A percentile compares a stretch with the other conserved stretches of the same genome.
Evolutionary conservation across 1,284 basidiomycete genomes (phyloP).

Genomic region (Boletus hoseneyae): DNA sequence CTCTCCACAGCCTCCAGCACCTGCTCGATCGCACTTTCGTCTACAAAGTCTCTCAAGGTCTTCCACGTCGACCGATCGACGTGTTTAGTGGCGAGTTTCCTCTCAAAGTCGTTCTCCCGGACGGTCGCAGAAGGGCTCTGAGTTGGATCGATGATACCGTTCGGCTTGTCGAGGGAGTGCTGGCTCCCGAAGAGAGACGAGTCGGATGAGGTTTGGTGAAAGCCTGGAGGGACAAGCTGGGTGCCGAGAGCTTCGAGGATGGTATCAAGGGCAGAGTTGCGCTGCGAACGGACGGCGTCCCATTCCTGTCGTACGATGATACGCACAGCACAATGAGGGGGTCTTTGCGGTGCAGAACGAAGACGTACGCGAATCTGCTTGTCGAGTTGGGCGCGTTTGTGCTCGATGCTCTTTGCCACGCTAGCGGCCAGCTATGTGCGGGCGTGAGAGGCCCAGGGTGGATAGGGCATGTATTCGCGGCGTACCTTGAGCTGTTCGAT

Average conservation of each 20-base stretch:
- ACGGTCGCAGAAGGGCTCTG: conserved; percentile 50
- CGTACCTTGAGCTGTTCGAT: conserved; percentile 69
- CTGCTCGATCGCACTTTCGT: conserved; percentile 74
- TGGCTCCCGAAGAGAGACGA: conserved; percentile 76
- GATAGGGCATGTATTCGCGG: not conserved
- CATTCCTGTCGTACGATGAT: conserved; percentile 54
- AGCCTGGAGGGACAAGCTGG: conserved; percentile 71
- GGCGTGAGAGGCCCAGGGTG: not conserved
- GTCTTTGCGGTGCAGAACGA: not conserved
- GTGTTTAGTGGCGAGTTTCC: conserved; percentile 29
- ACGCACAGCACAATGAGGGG: conserved; percentile 22
- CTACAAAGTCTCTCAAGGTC: conserved; percentile 76
- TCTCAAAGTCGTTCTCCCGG: conserved; percentile 30
- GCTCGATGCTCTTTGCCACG: conserved; percentile 69
- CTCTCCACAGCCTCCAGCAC: conserved; percentile 66
- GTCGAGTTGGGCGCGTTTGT: conserved; percentile 57
- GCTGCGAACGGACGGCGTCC: conserved; percentile 58
- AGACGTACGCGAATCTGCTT: conserved; percentile 57
- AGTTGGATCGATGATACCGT: conserved; percentile 27
- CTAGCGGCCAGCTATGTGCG: conserved; percentile 56
- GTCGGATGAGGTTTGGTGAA: conserved; percentile 61
- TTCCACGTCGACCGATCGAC: conserved; percentile 66
- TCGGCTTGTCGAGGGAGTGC: conserved; percentile 47
- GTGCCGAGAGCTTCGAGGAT: conserved; percentile 67
- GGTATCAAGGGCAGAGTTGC: conserved; percentile 57